Evolutionary conservation across 306 rosid genomes (phyloP), one percentile per base, ranked within the genome.

Genomic region (Begonia masoniana): DNA sequence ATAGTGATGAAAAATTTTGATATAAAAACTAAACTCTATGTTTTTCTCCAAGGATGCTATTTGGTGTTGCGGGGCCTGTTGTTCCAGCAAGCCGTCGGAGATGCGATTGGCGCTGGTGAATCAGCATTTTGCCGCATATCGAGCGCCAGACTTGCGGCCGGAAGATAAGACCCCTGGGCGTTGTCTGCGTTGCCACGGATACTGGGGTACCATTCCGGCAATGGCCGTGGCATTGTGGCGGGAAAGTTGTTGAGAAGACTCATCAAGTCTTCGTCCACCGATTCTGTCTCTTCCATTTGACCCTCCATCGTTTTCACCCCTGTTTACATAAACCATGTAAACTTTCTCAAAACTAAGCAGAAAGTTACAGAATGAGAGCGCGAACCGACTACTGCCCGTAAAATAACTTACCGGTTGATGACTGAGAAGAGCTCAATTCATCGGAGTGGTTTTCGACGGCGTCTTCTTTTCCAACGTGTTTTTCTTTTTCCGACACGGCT

Each of bases 191-290:
- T 47, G 10, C 5, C 55, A 51, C 69, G 62, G 8, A 36, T 35
- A 17, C 68, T 64, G 0, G 58, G 59, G 57, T 79, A 77, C 95
- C 88, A 86, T 14, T 77, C 81, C 0, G 85, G 82, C 12, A 59
- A 56, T 50, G 83, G 79, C 65, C 55, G 57, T 47, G 81, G 79
- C 67, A 62, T 62, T 43, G 75, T 39, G 2, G 74, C 39, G 7
- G 80, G 76, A 49, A 70, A 79, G 55, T 82, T 66, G 57, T 60
- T 69, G 46, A 85, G 83, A 57, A 89, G 43, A 78, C 88, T 79
- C 57, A 66, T 45, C 80, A 82, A 61, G 59, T 88, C 95, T 54
- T 84, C 95, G 23, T 75, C 88, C 78, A 82, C 57, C 10, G 70
- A 56, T 17, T 64, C 70, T 74, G 78, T 67, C 62, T 68, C 78